Evolutionary conservation across 306 rosid species (phyloP).

Genomic region (Benincasa hispida): DNA sequence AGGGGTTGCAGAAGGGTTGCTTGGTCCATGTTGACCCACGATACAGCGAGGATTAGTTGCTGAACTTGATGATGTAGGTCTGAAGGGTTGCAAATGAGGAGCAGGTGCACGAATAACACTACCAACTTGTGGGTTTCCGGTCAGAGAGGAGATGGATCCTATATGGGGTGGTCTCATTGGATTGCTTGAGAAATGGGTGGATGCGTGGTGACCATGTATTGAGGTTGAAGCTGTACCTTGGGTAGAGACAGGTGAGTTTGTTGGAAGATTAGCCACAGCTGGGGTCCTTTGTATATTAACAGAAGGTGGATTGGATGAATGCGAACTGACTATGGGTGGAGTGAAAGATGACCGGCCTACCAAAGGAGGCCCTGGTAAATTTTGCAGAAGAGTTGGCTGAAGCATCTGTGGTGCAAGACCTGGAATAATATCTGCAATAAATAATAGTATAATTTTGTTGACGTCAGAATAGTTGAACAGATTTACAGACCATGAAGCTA

Average conservation of each 20-base stretch:
- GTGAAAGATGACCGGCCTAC: slow-evolving; percentile 14
- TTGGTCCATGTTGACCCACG: slow-evolving; percentile 25
- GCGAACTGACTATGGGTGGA: neutral
- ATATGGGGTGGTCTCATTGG: slow-evolving; percentile 29
- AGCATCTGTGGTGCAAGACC: slow-evolving; percentile 21
- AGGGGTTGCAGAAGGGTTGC: slow-evolving; percentile 14
- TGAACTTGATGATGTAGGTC: slow-evolving; percentile 30
- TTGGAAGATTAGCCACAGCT: neutral
- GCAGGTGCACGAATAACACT: slow-evolving; percentile 49
- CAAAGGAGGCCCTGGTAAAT: slow-evolving; percentile 15
- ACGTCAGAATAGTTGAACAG: neutral
- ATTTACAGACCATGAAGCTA: neutral
- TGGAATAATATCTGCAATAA: slow-evolving; percentile 29
- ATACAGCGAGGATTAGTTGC: slow-evolving; percentile 12
- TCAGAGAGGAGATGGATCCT: slow-evolving; percentile 23
- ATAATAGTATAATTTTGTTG: neutral
- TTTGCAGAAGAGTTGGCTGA: slow-evolving; percentile 26
- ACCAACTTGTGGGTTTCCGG: slow-evolving; percentile 27
- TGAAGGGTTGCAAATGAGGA: slow-evolving; percentile 57
- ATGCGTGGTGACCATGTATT: slow-evolving; percentile 12
- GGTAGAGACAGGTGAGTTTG: slow-evolving; percentile 6
- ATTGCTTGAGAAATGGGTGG: slow-evolving; percentile 18
- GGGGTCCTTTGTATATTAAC: neutral
- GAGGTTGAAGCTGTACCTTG: slow-evolving; percentile 11
- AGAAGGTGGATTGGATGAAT: neutral